Evolutionary conservation across 148 eudicot species (phyloP), one percentile per base, ranked within the genome.

Genomic region (Chenopodium quinoa): DNA sequence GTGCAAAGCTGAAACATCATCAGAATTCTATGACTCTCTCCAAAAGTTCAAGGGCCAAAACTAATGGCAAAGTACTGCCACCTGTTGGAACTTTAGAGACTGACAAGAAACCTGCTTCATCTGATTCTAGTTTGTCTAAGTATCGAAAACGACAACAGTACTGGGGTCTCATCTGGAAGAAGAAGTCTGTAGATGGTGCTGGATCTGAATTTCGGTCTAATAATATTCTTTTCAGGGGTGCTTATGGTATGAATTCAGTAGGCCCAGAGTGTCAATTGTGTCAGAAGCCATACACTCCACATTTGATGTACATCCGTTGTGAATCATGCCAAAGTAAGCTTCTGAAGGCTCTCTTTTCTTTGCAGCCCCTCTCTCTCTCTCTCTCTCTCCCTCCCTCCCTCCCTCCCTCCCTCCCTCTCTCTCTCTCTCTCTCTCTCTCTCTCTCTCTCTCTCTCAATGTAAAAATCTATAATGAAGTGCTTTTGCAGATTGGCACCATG

Each of bases 401-500:
- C n/a, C n/a, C n/a, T n/a, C n/a, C n/a, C n/a, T n/a, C n/a, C n/a
- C n/a, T n/a, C n/a, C n/a, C n/a, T n/a, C n/a, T n/a, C n/a, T n/a
- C n/a, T n/a, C n/a, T n/a, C n/a, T n/a, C n/a, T n/a, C n/a, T n/a
- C n/a, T n/a, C n/a, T n/a, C n/a, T n/a, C n/a, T 76, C 40, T 69
- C 52, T 19, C 40, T 37, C 40, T 37, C 40, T 76, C 40, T 69
- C 52, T 19, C 14, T 9, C 40, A 19, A 13, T 44, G 16, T 64
- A 56, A 8, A 67, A 9, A 14, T 65, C 37, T 73, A 20, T 79
- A 4, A 63, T 62, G 52, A 58, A 64, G 56, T 75, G 76, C 78
- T 63, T 84, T 58, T 90, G 87, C 97, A 96, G 99, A 87, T 79
- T 96, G 99, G 99, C 91, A 79, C 85, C 99, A 96, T 87, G 92